Evolutionary conservation across 2,329 filamentous ascomycete species (phyloP), one percentile per base, ranked within the genome.

Genomic region (Akanthomyces uredinophilus): DNA sequence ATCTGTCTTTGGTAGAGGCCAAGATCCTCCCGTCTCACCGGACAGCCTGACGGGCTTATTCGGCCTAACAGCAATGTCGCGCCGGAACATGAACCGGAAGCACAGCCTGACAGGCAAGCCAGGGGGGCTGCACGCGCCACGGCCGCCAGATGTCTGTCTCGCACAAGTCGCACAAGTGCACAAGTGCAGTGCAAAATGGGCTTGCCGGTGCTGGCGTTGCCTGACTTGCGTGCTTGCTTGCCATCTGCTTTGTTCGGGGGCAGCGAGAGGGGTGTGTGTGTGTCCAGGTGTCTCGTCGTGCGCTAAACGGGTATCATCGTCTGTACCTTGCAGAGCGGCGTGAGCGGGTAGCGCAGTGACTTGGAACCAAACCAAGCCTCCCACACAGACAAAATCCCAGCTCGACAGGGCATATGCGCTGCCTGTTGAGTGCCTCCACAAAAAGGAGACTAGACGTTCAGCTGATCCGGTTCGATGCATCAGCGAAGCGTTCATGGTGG

Each of bases 311-410:
- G 11, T 16, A 37, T 60, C 39, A 53, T 52, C 57, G 57, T 46
- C 22, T n/a, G 57, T 60, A 53, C 57, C 57, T 60, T 60, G 57
- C 57, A 60, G 57, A 39, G 24, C n/a, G n/a, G n/a, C n/a, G n/a
- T n/a, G n/a, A n/a, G n/a, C 57, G 47, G 47, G 49, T 60, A 59
- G 47, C 55, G 55, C 55, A 58, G 32, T 49, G 20, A 59, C 41
- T 37, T 29, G 29, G 29, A 37, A 13, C 29, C 14, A 41, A 29
- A 18, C 29, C 14, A 41, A 29, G 27, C 43, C 22, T 44, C 35
- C 46, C 35, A 60, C n/a, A 20, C 37, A 60, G n/a, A 60, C 13
- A 22, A 39, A 52, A 46, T 16, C 50, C 49, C 58, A 61, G 59
- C 51, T 54, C 51, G 59, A 54, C 59, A 61, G 57, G 50, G 51